Evolutionary conservation across 768 basidiomycete species (phyloP).

Genomic region (Gloeopeniophorella convolvens): DNA sequence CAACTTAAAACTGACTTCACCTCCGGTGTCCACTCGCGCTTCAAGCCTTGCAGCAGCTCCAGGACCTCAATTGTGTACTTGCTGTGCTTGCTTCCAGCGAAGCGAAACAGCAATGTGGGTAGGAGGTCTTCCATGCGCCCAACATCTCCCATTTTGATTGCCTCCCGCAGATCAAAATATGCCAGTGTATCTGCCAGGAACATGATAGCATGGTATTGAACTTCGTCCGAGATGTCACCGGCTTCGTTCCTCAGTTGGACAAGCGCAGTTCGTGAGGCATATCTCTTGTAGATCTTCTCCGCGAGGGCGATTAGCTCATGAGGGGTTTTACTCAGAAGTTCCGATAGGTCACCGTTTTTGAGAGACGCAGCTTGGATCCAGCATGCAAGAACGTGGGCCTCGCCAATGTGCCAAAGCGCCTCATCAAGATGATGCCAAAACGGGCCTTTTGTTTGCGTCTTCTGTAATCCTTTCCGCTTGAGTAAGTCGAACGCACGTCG

Average conservation of each 20-base stretch:
- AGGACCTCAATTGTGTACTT: conserved; percentile 32
- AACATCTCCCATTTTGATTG: no score
- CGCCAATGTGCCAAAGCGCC: no score
- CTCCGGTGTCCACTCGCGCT: no score
- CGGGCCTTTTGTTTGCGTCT: neutral
- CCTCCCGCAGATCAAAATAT: conserved; percentile 22
- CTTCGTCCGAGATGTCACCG: no score
- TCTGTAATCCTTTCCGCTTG: conserved; percentile 11
- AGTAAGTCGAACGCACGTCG: conserved; percentile 8
- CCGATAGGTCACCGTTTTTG: neutral
- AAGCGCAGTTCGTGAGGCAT: neutral
- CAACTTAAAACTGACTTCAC: no score
- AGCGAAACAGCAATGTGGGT: conserved; percentile 29
- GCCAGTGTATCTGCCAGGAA: conserved; percentile 16
- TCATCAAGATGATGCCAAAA: no score
- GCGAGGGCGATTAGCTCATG: conserved; percentile 3
- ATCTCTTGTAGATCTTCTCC: neutral
- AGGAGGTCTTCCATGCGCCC: conserved; percentile 31
- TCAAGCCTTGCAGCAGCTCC: conserved; percentile 32
- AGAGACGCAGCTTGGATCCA: conserved; percentile 5
- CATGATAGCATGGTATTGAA: conserved; percentile 4
- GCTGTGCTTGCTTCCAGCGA: conserved; percentile 29
- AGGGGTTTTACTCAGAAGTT: conserved; percentile 2
- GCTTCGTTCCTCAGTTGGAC: conserved; percentile 1
- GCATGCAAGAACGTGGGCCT: conserved; percentile 6